Evolutionary conservation across 495 filamentous ascomycete genomes (phyloP).

Genomic region (Staphylotrichum longicolle): DNA sequence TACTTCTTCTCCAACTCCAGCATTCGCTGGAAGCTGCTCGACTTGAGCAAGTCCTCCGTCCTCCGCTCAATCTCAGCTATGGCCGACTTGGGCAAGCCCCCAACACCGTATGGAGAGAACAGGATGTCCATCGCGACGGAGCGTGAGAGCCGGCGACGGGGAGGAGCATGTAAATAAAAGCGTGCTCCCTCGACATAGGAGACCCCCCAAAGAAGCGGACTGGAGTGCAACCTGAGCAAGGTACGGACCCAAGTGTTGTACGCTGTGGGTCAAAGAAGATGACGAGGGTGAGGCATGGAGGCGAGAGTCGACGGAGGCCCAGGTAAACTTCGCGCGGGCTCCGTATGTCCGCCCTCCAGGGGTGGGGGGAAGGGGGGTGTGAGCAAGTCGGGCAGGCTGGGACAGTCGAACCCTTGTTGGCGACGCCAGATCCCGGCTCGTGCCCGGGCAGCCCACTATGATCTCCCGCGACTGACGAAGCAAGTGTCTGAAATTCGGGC

Average conservation of each 20-base stretch:
- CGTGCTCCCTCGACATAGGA: neutral
- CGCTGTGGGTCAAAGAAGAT: conserved; percentile 1
- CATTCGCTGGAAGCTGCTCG: conserved; percentile 49
- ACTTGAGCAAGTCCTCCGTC: conserved; percentile 34
- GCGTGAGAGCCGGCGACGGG: conserved; percentile 16
- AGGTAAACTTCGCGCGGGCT: neutral
- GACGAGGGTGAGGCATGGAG: neutral
- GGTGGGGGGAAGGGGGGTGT: neutral
- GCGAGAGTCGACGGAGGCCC: neutral
- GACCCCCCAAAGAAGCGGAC: conserved; percentile 3
- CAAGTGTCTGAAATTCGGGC: conserved; percentile 32
- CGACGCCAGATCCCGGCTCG: neutral
- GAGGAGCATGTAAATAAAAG: conserved; percentile 14
- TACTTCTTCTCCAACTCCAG: conserved; percentile 51
- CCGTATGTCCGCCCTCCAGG: conserved; percentile 5
- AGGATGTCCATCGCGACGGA: conserved; percentile 28
- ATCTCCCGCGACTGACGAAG: conserved; percentile 18
- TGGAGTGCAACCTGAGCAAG: conserved; percentile 9
- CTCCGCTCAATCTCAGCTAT: conserved; percentile 30
- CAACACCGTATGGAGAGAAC: conserved; percentile 24
- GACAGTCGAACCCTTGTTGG: conserved; percentile 6
- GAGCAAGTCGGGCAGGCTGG: neutral
- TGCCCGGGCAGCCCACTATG: neutral
- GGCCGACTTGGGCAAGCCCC: conserved; percentile 27
- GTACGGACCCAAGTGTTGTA: neutral